Conservation (phyloP, 1,139 yeast species). For the Pichia sp. region DNA sequence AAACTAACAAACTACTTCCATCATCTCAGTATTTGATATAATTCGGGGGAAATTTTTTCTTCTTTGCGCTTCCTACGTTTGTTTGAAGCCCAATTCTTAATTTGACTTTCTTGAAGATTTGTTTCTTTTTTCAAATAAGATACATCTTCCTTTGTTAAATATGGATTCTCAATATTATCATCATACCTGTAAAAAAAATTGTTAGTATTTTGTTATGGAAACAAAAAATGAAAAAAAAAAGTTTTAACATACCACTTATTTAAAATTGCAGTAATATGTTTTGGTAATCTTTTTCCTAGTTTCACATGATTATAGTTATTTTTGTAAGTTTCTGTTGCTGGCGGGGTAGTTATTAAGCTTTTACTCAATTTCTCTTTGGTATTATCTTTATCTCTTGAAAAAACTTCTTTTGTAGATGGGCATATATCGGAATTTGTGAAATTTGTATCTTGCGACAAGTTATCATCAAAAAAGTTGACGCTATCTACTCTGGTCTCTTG, state of each 20-base stretch:
- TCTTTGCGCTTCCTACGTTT: constrained; percentile 19
- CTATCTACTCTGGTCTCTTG: too few relatives aligned
- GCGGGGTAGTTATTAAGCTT: too few relatives aligned
- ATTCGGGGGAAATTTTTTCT: constrained; percentile 14
- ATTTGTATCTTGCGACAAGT: too few relatives aligned
- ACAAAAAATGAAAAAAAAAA: not conserved
- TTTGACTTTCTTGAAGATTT: constrained; percentile 17
- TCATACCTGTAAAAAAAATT: constrained; percentile 16
- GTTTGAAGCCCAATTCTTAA: constrained; percentile 24
- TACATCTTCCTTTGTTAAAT: constrained; percentile 18
- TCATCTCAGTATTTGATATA: constrained; percentile 10
- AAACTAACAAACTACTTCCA: too few relatives aligned
- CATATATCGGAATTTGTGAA: too few relatives aligned
- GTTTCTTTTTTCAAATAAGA: constrained; percentile 15
- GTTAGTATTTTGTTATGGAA: constrained; percentile 7
- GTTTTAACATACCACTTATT: constrained; percentile 19
- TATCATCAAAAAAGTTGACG: too few relatives aligned
- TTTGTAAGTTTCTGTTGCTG: not conserved
- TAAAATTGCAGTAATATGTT: constrained; percentile 12
- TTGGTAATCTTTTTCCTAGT: constrained; percentile 13
- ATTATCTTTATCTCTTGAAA: too few relatives aligned
- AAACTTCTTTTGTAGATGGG: too few relatives aligned
- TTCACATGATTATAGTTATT: not conserved
- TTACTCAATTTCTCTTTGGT: too few relatives aligned
- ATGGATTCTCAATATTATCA: constrained; percentile 22